phyloP scores from a whole-genome alignment of 148 eudicot species.

The Vaccinium darrowii region DNA sequence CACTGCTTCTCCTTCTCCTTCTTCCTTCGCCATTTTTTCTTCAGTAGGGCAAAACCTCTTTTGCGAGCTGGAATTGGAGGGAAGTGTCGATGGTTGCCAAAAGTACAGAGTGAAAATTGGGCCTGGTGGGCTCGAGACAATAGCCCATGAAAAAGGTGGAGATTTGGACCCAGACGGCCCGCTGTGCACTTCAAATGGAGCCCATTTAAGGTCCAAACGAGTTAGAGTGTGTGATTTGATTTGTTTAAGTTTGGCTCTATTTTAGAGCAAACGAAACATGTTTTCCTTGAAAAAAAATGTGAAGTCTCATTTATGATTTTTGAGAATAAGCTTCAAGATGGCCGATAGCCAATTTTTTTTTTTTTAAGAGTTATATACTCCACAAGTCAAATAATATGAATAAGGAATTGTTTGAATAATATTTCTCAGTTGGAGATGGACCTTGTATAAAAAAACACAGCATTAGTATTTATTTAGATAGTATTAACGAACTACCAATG shows the following conservation, averaged over 20 bases:
- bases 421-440: neutral
- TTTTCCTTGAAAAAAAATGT: too few species aligned
- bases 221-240: too few species aligned
- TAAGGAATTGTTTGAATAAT: neutral
- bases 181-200: neutral
- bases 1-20: constrained; percentile 13
- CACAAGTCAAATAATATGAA: neutral
- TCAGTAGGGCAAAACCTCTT: neutral
- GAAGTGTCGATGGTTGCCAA: neutral
- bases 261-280: too few species aligned
- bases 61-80: neutral
- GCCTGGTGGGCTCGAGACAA: neutral
- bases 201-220: neutral
- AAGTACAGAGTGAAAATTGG: neutral
- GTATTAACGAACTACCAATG: neutral
- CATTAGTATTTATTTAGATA: neutral
- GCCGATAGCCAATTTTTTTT: too few species aligned
- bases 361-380: too few species aligned
- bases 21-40: constrained; percentile 25
- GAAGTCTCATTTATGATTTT: too few species aligned
- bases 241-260: too few species aligned
- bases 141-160: neutral
- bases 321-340: too few species aligned
- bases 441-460: neutral
- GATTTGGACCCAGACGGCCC: neutral